A percentile compares a stretch with the other conserved stretches of the same genome.
Evolutionary conservation across 192 early-diverging fungal species (phyloP).

Genomic region (Coemansia sp.): DNA sequence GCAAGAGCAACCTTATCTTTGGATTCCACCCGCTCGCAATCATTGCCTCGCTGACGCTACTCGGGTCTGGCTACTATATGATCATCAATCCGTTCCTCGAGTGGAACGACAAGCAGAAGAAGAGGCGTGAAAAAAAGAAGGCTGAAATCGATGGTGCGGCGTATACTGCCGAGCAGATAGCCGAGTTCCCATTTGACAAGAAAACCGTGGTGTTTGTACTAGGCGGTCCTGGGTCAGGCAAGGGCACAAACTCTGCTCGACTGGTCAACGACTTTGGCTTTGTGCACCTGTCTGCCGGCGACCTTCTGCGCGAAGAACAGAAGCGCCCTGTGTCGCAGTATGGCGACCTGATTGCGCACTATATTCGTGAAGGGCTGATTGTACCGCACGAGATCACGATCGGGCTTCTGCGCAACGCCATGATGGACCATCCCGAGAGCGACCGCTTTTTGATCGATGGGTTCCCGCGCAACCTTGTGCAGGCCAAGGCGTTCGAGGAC

Average conservation of each 20-base stretch:
- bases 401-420: constrained; percentile 83
- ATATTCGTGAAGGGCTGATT: constrained; percentile 91
- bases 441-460: constrained; percentile 93
- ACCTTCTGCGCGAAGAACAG: constrained; percentile 91
- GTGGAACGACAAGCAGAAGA: constrained; percentile 20
- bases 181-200: constrained; percentile 47
- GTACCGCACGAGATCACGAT: constrained; percentile 97
- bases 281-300: constrained; percentile 95
- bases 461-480: constrained; percentile 92
- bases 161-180: constrained; percentile 23
- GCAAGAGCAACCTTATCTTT: constrained; percentile 14
- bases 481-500: constrained; percentile 92
- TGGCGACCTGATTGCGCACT: constrained; percentile 88
- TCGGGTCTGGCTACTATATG: constrained; percentile 25
- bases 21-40: constrained; percentile 33
- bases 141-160: constrained; percentile 7
- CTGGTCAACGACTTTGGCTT: constrained; percentile 89
- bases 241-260: constrained; percentile 93
- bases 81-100: constrained; percentile 38
- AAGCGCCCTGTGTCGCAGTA: constrained; percentile 75
- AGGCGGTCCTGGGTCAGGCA: constrained; percentile 87
- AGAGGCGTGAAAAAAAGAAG: constrained; percentile 3
- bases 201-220: constrained; percentile 88
- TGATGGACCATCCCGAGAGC: constrained; percentile 65
- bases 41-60: constrained; percentile 17